These are phyloP conservation scores for Debaryomyces sp. DNA, from an alignment of 1,139 yeast species.

Conservation along the genomic window DNA sequence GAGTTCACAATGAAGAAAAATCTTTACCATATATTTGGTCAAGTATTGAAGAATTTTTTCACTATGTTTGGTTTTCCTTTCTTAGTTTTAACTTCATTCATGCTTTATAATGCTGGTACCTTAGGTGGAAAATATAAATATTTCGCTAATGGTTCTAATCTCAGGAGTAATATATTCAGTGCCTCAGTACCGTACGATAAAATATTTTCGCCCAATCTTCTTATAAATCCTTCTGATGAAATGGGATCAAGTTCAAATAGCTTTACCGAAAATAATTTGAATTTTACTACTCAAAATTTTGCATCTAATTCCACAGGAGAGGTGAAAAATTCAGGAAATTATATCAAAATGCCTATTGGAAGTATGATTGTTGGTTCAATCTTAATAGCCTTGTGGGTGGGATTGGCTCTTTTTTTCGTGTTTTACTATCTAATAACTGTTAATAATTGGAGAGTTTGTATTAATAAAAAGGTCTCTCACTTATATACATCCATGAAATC, in stretches of 20 bases:
- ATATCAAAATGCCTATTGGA: constrained; percentile 13
- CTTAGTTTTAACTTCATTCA: constrained; percentile 42
- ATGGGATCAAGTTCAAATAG: background rate
- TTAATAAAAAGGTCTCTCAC: constrained; percentile 29
- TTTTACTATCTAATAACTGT: constrained; percentile 31
- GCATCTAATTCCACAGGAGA: background rate
- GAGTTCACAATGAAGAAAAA: constrained; percentile 23
- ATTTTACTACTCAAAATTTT: background rate
- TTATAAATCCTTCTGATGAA: background rate
- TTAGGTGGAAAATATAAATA: constrained; percentile 14
- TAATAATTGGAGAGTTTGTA: constrained; percentile 16
- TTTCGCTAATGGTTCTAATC: constrained; percentile 18
- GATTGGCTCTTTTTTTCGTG: constrained; percentile 32
- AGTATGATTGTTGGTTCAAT: constrained; percentile 32
- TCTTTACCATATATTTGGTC: constrained; percentile 34
- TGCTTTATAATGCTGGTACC: constrained; percentile 31
- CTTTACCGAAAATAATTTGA: background rate
- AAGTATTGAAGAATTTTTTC: constrained; percentile 34
- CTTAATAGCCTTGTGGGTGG: constrained; percentile 37
- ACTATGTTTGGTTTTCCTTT: constrained; percentile 48
- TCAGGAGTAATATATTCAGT: constrained; percentile 29
- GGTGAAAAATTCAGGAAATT: background rate
- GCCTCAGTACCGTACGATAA: constrained; percentile 29
- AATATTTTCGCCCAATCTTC: constrained; percentile 21
- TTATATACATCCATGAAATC: constrained; percentile 52